Base-by-base conservation (phyloP, 352 stramenopile genomes). In the Aphanomyces cochlioides region DNA sequence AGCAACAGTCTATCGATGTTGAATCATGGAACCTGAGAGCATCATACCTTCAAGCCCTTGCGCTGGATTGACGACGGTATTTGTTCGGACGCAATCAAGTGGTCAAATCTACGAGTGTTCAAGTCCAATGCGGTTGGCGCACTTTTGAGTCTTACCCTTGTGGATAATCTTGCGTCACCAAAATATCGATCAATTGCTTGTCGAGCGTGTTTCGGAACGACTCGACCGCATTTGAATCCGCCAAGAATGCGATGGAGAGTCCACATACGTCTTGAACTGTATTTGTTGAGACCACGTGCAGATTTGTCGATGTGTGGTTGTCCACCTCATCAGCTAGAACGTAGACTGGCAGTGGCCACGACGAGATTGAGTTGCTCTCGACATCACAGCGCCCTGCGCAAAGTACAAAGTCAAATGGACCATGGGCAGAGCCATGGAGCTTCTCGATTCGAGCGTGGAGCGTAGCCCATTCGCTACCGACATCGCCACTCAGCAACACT, bases 361-460 rank as follows among this genome's bases (percentile, higher is more conserved):
- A 83, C 38, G 77, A 72, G 36, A 54, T 39, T 19, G 38, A 15
- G 19, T 19, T 38, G 36, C 13, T 39, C 10, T 37, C n/a, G 34
- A 64, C 19, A 34, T 70, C 64, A 45, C 41, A 40, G 7, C 13
- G 8, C 34, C 86, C 83, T 12, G 91, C 72, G 21, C 80, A 88
- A 19, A 93, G 50, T 3, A 93, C 78, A 45, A 79, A 73, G 43
- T 90, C 79, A 54, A 90, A 93, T 0, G 79, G 75, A 8, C 45
- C 50, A 57, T 70, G 53, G 17, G 53, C 47, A 1, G 77, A 79
- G 3, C 37, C 61, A 67, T 91, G 88, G 10, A 94, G 77, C 73
- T 91, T 92, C 34, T 81, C 74, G 56, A 78, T 80, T 67, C 86
- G 86, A 63, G 90, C 81, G 41, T 88, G 88, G 4, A 94, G 73